phyloP scores from a whole-genome alignment of 441 rosid species.

The Jatropha podagrica region DNA sequence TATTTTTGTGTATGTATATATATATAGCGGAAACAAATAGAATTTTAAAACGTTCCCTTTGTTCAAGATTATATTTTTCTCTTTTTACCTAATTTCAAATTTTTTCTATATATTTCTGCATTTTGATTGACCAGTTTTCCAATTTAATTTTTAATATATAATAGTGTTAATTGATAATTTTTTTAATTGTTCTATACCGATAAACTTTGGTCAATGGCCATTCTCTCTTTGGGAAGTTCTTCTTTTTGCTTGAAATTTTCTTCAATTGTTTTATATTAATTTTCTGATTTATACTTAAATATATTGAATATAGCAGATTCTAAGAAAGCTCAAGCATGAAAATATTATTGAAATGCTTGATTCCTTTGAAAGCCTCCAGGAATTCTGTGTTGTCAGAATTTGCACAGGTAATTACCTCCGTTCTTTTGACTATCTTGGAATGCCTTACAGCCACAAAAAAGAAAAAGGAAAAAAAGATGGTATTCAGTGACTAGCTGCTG shows the following conservation, averaged over 20 bases:
- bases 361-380: conserved; percentile 91
- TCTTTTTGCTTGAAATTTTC: neutral
- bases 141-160: too few relatives aligned
- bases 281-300: conserved; percentile 12
- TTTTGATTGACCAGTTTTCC: too few relatives aligned
- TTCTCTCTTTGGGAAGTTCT: neutral
- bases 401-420: conserved; percentile 61
- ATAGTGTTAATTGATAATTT: too few relatives aligned
- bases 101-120: too few relatives aligned
- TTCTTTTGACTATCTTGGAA: conserved; percentile 2
- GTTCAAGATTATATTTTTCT: too few relatives aligned
- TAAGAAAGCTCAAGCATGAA: conserved; percentile 91
- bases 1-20: too few relatives aligned
- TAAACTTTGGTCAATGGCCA: neutral
- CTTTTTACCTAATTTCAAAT: too few relatives aligned
- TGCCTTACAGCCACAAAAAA: neutral
- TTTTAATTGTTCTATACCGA: neutral
- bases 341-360: conserved; percentile 98
- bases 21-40: too few relatives aligned
- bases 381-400: conserved; percentile 99
- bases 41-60: too few relatives aligned
- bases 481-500: conserved; percentile 9
- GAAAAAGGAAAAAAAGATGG: too few relatives aligned
- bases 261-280: neutral
- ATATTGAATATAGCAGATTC: conserved; percentile 53